These are phyloP conservation scores for Boletus vinaceobasis DNA, from an alignment of 768 basidiomycete species.

Conservation along the genomic window DNA sequence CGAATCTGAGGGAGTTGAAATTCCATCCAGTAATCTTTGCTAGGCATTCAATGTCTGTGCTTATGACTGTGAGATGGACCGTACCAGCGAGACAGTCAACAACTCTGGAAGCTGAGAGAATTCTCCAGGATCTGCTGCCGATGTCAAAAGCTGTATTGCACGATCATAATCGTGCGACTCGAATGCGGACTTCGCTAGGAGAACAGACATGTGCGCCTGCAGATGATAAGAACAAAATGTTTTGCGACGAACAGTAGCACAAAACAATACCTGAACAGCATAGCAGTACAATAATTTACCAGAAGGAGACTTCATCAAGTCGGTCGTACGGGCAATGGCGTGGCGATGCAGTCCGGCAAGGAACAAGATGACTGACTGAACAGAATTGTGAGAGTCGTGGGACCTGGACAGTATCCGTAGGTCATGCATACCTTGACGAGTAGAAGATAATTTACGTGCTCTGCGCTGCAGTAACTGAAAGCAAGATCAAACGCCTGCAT, in stretches of 20 bases:
- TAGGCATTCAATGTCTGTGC: not conserved
- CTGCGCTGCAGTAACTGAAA: constrained; percentile 1
- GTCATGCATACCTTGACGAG: constrained; percentile 11
- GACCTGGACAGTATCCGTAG: not conserved
- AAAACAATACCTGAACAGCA: constrained; percentile 8
- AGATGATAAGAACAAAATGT: not conserved
- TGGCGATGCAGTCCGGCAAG: constrained; percentile 1
- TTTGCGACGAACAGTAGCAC: not conserved
- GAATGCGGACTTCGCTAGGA: constrained; percentile 12
- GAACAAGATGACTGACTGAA: constrained; percentile 11
- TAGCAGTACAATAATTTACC: not conserved
- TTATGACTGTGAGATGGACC: not conserved
- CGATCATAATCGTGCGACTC: constrained; percentile 4
- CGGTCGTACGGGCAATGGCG: constrained; percentile 5
- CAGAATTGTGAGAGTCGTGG: not conserved
- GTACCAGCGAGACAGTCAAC: constrained; percentile 15
- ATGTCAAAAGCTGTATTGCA: constrained; percentile 7
- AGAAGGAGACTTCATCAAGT: not conserved
- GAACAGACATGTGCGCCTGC: constrained; percentile 11
- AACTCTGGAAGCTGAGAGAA: constrained; percentile 6
- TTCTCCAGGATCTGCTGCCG: not conserved
- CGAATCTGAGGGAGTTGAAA: constrained; percentile 7
- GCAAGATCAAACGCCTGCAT: constrained; percentile 19
- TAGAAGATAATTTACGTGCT: constrained; percentile 10
- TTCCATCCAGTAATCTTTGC: constrained; percentile 17